These are phyloP conservation scores for Myriosclerotinia duriaeana DNA, from an alignment of 2,329 filamentous ascomycete genomes.

Conservation along the genomic window DNA sequence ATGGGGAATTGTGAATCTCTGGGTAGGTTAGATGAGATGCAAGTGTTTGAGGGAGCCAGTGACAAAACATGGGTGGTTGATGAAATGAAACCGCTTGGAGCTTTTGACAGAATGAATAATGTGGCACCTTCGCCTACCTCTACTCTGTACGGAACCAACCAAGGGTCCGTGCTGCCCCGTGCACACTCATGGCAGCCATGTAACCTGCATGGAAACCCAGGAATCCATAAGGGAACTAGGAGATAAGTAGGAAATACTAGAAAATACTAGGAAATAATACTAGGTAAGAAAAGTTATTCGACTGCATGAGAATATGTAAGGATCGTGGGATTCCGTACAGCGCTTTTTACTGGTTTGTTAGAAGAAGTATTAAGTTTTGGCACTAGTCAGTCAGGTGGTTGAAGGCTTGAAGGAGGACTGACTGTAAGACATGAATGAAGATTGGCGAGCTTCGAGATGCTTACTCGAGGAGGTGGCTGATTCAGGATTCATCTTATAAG, in stretches of 20 bases:
- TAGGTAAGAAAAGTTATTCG: slow-evolving; percentile 1
- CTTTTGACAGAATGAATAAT: slow-evolving; percentile 24
- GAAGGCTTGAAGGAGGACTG: neutral
- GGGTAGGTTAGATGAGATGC: neutral
- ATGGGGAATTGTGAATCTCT: neutral
- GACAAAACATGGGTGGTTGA: slow-evolving; percentile 22
- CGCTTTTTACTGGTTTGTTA: neutral
- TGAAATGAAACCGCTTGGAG: slow-evolving; percentile 34
- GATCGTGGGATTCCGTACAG: slow-evolving; percentile 4
- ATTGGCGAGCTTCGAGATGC: slow-evolving; percentile 1
- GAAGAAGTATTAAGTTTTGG: slow-evolving; percentile 2
- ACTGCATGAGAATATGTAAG: slow-evolving; percentile 22
- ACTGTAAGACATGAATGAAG: slow-evolving; percentile 3
- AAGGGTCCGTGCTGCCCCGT: slow-evolving; percentile 30
- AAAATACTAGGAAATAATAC: neutral
- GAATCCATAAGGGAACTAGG: neutral
- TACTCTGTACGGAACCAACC: slow-evolving; percentile 9
- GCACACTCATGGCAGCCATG: slow-evolving; percentile 22
- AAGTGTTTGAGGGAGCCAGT: slow-evolving; percentile 17
- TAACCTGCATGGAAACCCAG: slow-evolving; percentile 17
- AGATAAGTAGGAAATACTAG: neutral
- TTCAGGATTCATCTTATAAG: neutral
- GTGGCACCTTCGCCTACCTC: slow-evolving; percentile 15
- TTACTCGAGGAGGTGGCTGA: slow-evolving; percentile 11
- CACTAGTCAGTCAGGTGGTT: neutral